These are phyloP conservation scores for Plasmodium knowlesi DNA, from an alignment of 169 alveolate species.

Conservation along the genomic window DNA sequence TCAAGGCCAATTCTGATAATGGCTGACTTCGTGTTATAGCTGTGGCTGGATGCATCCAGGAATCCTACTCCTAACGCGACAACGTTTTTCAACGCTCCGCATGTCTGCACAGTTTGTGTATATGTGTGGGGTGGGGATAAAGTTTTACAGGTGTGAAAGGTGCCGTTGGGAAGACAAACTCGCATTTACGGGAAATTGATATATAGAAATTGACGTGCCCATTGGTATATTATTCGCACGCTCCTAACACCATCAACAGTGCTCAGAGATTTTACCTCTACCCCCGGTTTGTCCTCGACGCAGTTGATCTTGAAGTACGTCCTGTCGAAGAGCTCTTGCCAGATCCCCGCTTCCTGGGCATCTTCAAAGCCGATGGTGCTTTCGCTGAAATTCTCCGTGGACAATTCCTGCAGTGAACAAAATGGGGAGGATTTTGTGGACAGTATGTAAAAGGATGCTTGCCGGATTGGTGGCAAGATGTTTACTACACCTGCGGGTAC, in stretches of 20 bases:
- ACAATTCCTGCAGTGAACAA: conserved; percentile 78
- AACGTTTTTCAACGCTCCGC: conserved; percentile 92
- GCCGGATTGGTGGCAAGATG: background rate
- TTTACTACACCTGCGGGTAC: background rate
- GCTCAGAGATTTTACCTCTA: conserved; percentile 51
- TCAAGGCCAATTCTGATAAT: conserved; percentile 93
- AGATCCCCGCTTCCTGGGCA: conserved; percentile 78
- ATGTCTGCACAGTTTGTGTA: conserved; percentile 76
- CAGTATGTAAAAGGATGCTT: background rate
- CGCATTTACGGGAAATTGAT: background rate
- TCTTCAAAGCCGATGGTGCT: conserved; percentile 89
- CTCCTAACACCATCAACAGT: no score
- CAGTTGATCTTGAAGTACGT: conserved; percentile 86
- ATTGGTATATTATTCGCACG: background rate
- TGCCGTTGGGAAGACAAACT: background rate
- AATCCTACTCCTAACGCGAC: conserved; percentile 93
- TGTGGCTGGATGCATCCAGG: conserved; percentile 88
- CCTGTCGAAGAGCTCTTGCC: conserved; percentile 86
- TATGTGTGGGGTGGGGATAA: no score
- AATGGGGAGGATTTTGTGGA: background rate
- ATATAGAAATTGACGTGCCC: background rate
- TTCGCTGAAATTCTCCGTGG: conserved; percentile 90
- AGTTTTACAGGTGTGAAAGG: background rate
- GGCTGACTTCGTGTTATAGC: conserved; percentile 94
- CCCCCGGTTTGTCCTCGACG: conserved; percentile 90